Percentiles rank a stretch among this genome's conserved stretches.
phyloP scores from a whole-genome alignment of 1,284 basidiomycete species.

The Ceratobasidium sp. region DNA sequence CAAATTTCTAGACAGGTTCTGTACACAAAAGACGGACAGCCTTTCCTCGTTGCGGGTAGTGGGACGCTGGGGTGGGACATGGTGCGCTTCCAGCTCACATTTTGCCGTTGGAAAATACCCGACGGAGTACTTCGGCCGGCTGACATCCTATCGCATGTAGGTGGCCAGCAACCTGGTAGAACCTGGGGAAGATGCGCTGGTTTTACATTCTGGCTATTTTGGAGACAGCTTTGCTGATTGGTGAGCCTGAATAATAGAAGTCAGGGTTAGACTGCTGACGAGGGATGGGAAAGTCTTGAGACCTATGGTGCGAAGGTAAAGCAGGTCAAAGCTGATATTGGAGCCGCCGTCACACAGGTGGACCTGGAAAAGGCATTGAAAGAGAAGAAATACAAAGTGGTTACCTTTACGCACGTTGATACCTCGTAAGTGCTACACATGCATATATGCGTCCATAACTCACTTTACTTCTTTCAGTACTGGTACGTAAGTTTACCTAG shows the following conservation, averaged over 20 bases:
- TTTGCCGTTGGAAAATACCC: constrained; percentile 19
- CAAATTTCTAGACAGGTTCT: constrained; percentile 69
- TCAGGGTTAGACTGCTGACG: constrained; percentile 43
- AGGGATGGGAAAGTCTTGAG: constrained; percentile 66
- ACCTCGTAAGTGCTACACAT: constrained; percentile 55
- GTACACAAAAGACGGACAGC: constrained; percentile 79
- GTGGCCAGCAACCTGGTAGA: constrained; percentile 84
- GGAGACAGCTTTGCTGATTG: constrained; percentile 86
- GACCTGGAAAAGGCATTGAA: constrained; percentile 78
- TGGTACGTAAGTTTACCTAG: constrained; percentile 57
- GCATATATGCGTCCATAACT: background rate
- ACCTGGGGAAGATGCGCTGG: constrained; percentile 50
- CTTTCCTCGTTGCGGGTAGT: constrained; percentile 90
- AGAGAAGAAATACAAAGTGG: constrained; percentile 86
- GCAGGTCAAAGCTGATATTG: constrained; percentile 84
- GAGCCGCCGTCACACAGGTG: constrained; percentile 72
- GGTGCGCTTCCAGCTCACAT: constrained; percentile 8
- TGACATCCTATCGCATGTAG: constrained; percentile 52
- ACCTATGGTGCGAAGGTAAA: constrained; percentile 93
- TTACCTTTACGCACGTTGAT: constrained; percentile 96
- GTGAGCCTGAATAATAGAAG: constrained; percentile 56
- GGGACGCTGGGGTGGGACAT: constrained; percentile 92
- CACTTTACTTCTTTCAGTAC: constrained; percentile 63
- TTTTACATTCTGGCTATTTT: constrained; percentile 83
- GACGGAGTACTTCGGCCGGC: constrained; percentile 29